Base-by-base conservation (phyloP, 495 filamentous ascomycete genomes). In the Niebla homalea region DNA sequence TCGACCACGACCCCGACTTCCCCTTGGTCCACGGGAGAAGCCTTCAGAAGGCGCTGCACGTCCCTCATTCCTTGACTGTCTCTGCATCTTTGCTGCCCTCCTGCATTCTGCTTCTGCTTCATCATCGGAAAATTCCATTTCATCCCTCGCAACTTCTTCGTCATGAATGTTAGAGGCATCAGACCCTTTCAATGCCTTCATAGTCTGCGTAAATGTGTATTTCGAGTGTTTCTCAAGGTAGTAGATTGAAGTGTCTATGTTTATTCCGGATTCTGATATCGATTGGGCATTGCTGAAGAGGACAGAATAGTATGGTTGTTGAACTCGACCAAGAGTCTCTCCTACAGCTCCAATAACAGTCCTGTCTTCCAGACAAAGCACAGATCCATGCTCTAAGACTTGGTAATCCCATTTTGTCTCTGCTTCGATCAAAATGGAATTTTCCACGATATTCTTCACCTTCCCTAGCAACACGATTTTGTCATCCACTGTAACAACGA, bases 131-230 rank as follows among this genome's bases (percentile, higher is more conserved):
- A 96, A 97, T 58, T 96, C 92, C 29, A 86, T 73, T 60, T 96
- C 89, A 15, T 88, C 82, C 21, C 83, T 84, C 2, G 66, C 76
- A n/a, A 87, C 72, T 65, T 96, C 90, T 60, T 98, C 92, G 56
- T 98, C 92, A 61, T 93, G 80, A 48, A 93, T 70, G 59, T 96
- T 95, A 36, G 87, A 93, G 0, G 92, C 90, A 66, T 98, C 92
- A 15, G 87, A 87, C 50, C 84, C 84, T 64, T 93, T 96, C 48
- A 79, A 55, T 21, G 73, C 71, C 62, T 83, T 83, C 40, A 96
- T 65, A 4, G 79, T 72, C 63, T 92, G 75, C 0, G 90, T 94
- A 58, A 94, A 89, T 15, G 93, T 85, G 49, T 81, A 89, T 3
- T 73, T 79, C 44, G 86, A 84, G 58, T 89, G 80, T 15, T 72